phyloP scores from a whole-genome alignment of 306 rosid genomes.

The Quercus variabilis region DNA sequence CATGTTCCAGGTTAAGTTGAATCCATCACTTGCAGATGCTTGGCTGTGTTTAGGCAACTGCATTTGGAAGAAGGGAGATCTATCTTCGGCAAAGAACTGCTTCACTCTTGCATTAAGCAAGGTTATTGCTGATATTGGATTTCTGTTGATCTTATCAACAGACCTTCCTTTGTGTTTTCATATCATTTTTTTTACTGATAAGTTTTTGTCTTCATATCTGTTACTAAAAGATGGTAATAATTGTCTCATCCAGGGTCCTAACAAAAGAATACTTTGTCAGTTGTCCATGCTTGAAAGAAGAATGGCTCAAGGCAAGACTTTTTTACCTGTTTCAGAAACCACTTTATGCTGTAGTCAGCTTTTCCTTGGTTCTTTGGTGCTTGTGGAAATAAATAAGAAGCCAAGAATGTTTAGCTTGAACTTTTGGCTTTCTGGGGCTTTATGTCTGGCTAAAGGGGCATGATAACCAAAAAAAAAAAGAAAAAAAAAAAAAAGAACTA shows the following conservation, averaged over 20 bases:
- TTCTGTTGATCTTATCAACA: background rate
- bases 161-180: background rate
- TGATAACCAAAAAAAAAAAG: no score
- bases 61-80: constrained; percentile 98
- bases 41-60: constrained; percentile 96
- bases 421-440: background rate
- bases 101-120: constrained; percentile 75
- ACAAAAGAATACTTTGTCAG: constrained; percentile 79
- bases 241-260: constrained; percentile 55
- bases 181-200: background rate
- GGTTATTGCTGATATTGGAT: constrained; percentile 39
- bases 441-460: background rate
- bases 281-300: constrained; percentile 93
- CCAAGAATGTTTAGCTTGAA: background rate
- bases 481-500: background rate
- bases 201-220: constrained; percentile 12
- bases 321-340: background rate
- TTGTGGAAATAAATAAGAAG: background rate
- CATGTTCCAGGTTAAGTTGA: constrained; percentile 78
- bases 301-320: constrained; percentile 80
- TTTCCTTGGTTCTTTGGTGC: constrained; percentile 7
- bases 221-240: constrained; percentile 13
- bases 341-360: background rate
- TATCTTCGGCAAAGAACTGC: constrained; percentile 80
- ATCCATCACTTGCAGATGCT: constrained; percentile 93